Base-by-base conservation (phyloP, 768 basidiomycete species). In the Ephemerocybe angulata region DNA sequence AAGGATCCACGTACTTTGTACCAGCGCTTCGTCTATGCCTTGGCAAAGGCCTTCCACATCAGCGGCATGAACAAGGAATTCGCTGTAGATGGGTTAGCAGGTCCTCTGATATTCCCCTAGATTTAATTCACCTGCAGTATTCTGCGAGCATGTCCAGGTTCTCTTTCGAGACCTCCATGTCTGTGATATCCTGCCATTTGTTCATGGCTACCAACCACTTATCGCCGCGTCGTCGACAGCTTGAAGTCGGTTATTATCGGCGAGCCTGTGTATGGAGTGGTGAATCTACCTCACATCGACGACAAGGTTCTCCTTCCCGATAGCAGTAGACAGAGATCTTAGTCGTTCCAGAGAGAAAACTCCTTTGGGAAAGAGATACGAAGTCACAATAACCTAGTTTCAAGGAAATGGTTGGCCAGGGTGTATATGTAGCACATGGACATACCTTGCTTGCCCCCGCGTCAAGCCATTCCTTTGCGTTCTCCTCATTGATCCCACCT, bases 131-230 rank as follows among this genome's bases (percentile, higher is more conserved):
- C 90, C 87, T 91, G 78, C 93, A 97, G 67, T 93, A 85, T 62
- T 84, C 72, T 0, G 92, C 83, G 22, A 98, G 71, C 60, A 87
- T 61, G 59, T 85, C 81, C 52, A 98, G 80, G 0, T 88, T 86
- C 51, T 89, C 95, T 81, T 85, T 76, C 58, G 79, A 87, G 17
- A 99, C 89, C 63, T 91, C 87, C 87, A 93, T 93, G 63, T 98
- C 92, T 0, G 97, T 98, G 50, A 97, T 79, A 56, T 90, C 87
- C 65, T 96, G 95, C 97, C 97, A 99, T 66, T 93, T 95, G 73
- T 98, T 96, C 94, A 95, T 98, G 11, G 96, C 94, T 12, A 99
- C 89, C 30, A 93, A 76, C 97, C 97, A 99, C 58, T 75, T 84
- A 43, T 83, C 74, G 8, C 74, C 87, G 64, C 84, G 74, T 60